phyloP scores from a whole-genome alignment of 352 stramenopile genomes.

The Phytopythium oedochilum region DNA sequence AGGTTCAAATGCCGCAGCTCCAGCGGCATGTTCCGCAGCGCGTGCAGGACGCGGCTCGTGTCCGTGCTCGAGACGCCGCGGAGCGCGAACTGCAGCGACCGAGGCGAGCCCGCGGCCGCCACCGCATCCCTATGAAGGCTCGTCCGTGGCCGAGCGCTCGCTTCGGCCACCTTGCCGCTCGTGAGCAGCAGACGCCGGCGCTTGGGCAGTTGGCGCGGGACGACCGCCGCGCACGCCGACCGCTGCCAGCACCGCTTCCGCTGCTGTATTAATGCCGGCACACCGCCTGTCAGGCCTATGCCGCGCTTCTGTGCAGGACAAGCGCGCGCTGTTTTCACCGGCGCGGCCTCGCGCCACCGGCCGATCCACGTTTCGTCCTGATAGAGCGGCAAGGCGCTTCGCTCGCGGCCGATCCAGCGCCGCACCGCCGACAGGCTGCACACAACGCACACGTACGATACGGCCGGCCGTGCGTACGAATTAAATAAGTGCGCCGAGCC shows the following conservation, averaged over 20 bases:
- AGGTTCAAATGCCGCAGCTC: constrained; percentile 34
- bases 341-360: not conserved
- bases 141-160: too few relatives aligned
- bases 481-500: too few relatives aligned
- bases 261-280: too few relatives aligned
- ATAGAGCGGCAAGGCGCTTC: not conserved
- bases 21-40: constrained; percentile 27
- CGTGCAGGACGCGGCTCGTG: constrained; percentile 27
- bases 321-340: not conserved
- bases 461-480: too few relatives aligned
- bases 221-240: not conserved
- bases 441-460: too few relatives aligned
- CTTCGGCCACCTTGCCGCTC: not conserved
- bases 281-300: too few relatives aligned
- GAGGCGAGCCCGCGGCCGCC: constrained; percentile 10
- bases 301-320: too few relatives aligned
- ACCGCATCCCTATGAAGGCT: not conserved
- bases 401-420: not conserved
- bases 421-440: not conserved
- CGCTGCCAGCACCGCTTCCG: not conserved
- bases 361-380: not conserved
- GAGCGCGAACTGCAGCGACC: constrained; percentile 35
- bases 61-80: constrained; percentile 29
- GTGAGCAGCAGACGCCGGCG: not conserved
- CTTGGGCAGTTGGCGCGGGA: not conserved